A percentile compares a stretch with the other conserved stretches of the same genome.
Conservation (phyloP, 164 flowering plant genomes). For the Liriodendron chinense region DNA sequence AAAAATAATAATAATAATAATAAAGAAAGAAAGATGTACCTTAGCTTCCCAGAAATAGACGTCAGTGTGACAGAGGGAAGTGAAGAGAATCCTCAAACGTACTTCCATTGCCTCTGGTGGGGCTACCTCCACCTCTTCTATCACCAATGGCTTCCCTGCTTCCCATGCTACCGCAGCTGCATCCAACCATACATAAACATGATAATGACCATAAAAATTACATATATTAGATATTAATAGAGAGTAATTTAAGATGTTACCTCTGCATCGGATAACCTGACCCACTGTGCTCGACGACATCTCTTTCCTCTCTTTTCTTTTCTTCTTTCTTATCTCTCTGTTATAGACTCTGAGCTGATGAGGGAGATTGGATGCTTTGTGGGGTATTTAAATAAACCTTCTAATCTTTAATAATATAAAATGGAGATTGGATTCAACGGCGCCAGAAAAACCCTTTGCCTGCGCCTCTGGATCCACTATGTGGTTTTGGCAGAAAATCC, state of each 20-base stretch:
- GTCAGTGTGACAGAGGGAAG: conserved; percentile 64
- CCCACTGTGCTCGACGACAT: conserved; percentile 23
- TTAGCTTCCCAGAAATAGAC: conserved; percentile 71
- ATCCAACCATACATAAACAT: background rate
- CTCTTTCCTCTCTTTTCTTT: background rate
- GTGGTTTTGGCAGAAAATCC: too few species aligned
- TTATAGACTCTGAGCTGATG: background rate
- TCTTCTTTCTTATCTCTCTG: background rate
- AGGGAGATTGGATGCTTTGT: background rate
- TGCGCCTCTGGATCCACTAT: too few species aligned
- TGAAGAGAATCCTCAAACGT: conserved; percentile 56
- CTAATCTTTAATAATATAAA: too few species aligned
- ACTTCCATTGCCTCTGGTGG: conserved; percentile 65
- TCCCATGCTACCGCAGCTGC: conserved; percentile 79
- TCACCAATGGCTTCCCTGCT: conserved; percentile 65
- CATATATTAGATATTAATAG: background rate
- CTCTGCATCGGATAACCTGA: conserved; percentile 40
- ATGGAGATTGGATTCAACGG: too few species aligned
- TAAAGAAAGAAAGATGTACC: conserved; percentile 20
- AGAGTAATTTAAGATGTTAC: conserved; percentile 6
- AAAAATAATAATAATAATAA: too few species aligned
- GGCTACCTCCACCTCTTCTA: conserved; percentile 68
- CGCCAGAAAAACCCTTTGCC: too few species aligned
- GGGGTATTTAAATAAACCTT: too few species aligned
- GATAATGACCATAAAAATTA: background rate